These are phyloP conservation scores for Apiosordaria backusii DNA, from an alignment of 495 filamentous ascomycete species.

Conservation along the genomic window DNA sequence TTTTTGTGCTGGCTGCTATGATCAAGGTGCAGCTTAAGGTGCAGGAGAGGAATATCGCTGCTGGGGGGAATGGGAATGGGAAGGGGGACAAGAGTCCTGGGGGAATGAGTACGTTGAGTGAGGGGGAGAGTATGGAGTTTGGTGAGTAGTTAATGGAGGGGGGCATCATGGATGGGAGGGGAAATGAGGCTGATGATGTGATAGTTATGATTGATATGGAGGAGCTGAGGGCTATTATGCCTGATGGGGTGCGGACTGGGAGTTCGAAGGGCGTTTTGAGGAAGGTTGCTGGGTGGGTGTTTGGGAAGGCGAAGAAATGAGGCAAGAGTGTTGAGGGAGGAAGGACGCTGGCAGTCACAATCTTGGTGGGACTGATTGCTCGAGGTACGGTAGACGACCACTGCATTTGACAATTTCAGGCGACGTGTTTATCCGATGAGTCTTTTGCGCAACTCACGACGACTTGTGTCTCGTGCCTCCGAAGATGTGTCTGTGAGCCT, in stretches of 20 bases:
- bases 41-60: neutral
- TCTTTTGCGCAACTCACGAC: no score
- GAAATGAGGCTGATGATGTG: neutral
- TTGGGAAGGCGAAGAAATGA: neutral
- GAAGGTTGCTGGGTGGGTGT: neutral
- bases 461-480: no score
- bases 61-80: neutral
- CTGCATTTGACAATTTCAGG: no score
- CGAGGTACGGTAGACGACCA: no score
- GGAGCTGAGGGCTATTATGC: neutral
- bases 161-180: neutral
- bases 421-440: no score
- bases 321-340: neutral
- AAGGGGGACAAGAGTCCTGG: neutral
- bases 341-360: neutral
- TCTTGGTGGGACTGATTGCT: neutral
- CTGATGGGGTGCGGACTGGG: neutral
- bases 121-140: neutral
- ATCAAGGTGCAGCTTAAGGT: neutral
- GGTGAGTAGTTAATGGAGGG: neutral
- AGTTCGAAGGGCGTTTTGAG: neutral
- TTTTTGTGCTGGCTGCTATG: neutral
- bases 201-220: neutral
- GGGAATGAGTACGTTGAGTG: neutral
- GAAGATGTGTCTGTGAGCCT: no score